Evolutionary conservation across 2,329 filamentous ascomycete species (phyloP), one percentile per base, ranked within the genome.

Genomic region (Epichloe sylvatica): DNA sequence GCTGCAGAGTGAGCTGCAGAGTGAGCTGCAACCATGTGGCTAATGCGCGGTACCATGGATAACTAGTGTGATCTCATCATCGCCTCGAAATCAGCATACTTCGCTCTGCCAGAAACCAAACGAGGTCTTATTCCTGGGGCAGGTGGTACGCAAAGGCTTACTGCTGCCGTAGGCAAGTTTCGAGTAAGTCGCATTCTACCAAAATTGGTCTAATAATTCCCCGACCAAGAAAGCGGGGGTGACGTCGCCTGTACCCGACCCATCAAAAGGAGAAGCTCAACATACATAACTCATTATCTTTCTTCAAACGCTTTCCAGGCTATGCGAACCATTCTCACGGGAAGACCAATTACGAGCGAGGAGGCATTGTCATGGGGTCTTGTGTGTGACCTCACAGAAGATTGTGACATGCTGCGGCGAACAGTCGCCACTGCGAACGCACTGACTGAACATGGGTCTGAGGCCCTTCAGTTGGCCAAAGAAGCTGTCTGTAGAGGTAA

Each of bases 101-200:
- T 69, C 50, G 65, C 66, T 1, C 58, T 69, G 30, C 66, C 67
- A 15, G 67, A 69, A 52, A 65, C 68, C 36, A 63, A 59, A 30
- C 64, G 67, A 49, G 67, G 67, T n/a, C 57, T 67, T 11, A 66
- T 70, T 42, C 67, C 67, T 7, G 67, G 67, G 11, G 66, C 64
- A 4, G 67, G 67, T 8, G 67, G 67, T 19, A 70, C 67, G 15
- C 67, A 70, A 50, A 59, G 67, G 34, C 56, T 70, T 44, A 69
- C 67, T 25, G 63, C 60, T 46, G 62, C 64, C n/a, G 55, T 70
- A 21, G 67, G 67, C 52, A 70, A 69, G 57, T 68, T 62, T 60
- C 65, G 64, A 56, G 67, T 67, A 53, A 47, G 65, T 51, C 36
- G 12, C 17, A 34, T 33, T 19, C 7, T 13, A 23, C 30, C 8